These are phyloP conservation scores for Pisolithus tinctorius DNA, from an alignment of 768 basidiomycete species.

Conservation along the genomic window DNA sequence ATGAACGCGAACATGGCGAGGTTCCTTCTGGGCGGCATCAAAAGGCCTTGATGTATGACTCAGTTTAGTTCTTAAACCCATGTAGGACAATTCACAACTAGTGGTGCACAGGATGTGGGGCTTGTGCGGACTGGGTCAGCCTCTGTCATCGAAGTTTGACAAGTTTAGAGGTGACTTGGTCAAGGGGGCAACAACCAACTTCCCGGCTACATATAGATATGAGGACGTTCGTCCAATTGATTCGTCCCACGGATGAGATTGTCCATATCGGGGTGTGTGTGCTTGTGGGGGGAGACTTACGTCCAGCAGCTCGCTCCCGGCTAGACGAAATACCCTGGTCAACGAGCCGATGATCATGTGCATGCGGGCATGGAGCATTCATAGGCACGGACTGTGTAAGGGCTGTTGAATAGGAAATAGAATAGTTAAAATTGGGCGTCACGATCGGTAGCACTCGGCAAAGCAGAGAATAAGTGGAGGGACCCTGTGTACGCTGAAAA, in stretches of 20 bases:
- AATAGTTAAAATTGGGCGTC: slow-evolving; percentile 18
- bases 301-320: slow-evolving; percentile 28
- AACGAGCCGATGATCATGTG: slow-evolving; percentile 7
- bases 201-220: slow-evolving; percentile 13
- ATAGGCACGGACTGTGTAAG: slow-evolving; percentile 14
- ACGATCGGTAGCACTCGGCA: slow-evolving; percentile 16
- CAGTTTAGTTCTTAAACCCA: neutral
- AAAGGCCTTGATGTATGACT: slow-evolving; percentile 13
- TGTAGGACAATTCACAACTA: slow-evolving; percentile 14
- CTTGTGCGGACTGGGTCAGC: slow-evolving; percentile 19
- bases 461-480: slow-evolving; percentile 3
- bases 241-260: slow-evolving; percentile 14
- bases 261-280: slow-evolving; percentile 16
- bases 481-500: slow-evolving; percentile 11
- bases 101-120: slow-evolving; percentile 24
- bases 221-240: slow-evolving; percentile 12
- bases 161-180: slow-evolving; percentile 7
- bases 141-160: slow-evolving; percentile 10
- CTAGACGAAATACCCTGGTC: slow-evolving; percentile 10
- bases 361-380: slow-evolving; percentile 1
- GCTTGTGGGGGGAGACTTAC: slow-evolving; percentile 24
- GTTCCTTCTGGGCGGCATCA: slow-evolving; percentile 8
- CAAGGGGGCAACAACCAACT: slow-evolving; percentile 7
- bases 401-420: slow-evolving; percentile 17
- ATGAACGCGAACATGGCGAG: slow-evolving; percentile 4